Conservation (phyloP, 2,329 filamentous ascomycete genomes). For the Penicillium thymicola region DNA sequence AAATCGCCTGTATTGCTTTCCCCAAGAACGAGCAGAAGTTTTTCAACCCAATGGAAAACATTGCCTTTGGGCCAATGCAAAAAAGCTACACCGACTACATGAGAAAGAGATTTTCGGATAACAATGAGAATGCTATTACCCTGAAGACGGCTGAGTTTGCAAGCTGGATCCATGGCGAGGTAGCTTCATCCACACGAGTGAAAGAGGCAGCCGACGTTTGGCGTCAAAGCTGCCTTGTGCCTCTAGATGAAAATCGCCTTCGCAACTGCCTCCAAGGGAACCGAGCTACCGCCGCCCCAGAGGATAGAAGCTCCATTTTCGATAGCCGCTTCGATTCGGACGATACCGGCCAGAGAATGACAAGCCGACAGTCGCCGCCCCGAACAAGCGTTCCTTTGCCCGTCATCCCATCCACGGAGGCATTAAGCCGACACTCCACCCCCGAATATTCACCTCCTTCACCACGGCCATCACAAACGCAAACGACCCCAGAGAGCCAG, state of each 20-base stretch:
- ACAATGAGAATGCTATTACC: background rate
- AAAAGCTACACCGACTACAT: background rate
- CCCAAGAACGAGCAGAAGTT: background rate
- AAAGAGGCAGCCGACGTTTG: background rate
- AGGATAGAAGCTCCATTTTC: background rate
- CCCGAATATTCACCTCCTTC: background rate
- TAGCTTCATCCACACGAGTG: background rate
- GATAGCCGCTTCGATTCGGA: background rate
- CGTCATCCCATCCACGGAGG: background rate
- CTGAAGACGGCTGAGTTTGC: background rate
- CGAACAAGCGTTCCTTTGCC: background rate
- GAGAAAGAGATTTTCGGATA: background rate
- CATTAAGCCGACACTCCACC: background rate
- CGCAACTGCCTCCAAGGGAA: constrained; percentile 1
- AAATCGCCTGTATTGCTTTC: background rate
- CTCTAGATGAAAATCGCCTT: background rate
- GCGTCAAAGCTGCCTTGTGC: background rate
- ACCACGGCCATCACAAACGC: background rate
- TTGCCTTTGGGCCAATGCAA: background rate
- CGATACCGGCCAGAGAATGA: background rate
- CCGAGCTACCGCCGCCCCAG: background rate
- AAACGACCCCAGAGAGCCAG: too few species aligned
- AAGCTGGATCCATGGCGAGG: background rate
- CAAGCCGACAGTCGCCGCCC: background rate
- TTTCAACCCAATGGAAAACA: background rate